phyloP scores from a whole-genome alignment of 495 filamentous ascomycete species.

The Aspergillus ostianus region DNA sequence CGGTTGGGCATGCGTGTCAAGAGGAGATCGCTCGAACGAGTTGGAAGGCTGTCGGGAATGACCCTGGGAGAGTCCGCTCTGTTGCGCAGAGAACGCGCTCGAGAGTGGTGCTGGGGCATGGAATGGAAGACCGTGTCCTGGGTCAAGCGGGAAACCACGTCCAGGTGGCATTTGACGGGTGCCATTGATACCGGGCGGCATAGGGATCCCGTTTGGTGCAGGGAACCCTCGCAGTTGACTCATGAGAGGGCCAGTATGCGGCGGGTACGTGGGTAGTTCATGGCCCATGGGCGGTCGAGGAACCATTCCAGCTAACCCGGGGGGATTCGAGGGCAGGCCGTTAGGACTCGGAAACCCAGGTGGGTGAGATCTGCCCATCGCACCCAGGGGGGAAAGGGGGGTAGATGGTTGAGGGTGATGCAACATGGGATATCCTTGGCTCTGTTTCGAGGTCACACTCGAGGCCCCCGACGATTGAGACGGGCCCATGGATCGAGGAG shows the following conservation, averaged over 20 bases:
- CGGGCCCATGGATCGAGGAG: constrained; percentile 40
- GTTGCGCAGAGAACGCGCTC: constrained; percentile 33
- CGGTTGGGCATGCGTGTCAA: constrained; percentile 39
- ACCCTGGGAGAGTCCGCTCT: constrained; percentile 39
- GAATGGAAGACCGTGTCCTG: constrained; percentile 36
- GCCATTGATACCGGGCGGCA: constrained; percentile 58
- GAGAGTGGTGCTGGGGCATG: constrained; percentile 35
- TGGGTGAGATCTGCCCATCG: constrained; percentile 49
- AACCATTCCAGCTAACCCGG: constrained; percentile 54
- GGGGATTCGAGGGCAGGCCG: constrained; percentile 51
- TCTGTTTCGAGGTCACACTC: constrained; percentile 30
- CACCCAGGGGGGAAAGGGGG: constrained; percentile 51
- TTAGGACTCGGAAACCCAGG: constrained; percentile 48
- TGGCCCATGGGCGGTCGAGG: constrained; percentile 38
- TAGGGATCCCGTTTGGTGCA: constrained; percentile 56
- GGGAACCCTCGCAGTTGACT: constrained; percentile 53
- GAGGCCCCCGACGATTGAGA: constrained; percentile 35
- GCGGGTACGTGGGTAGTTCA: constrained; percentile 56
- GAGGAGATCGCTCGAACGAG: constrained; percentile 54
- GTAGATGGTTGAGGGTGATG: constrained; percentile 53
- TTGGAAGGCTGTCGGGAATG: constrained; percentile 62
- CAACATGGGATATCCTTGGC: constrained; percentile 35
- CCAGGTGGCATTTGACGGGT: constrained; percentile 58
- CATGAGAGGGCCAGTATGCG: constrained; percentile 42
- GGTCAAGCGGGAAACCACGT: constrained; percentile 62